Base-by-base conservation (phyloP, 1,284 basidiomycete genomes). In the Laetiporus sulphureus region DNA sequence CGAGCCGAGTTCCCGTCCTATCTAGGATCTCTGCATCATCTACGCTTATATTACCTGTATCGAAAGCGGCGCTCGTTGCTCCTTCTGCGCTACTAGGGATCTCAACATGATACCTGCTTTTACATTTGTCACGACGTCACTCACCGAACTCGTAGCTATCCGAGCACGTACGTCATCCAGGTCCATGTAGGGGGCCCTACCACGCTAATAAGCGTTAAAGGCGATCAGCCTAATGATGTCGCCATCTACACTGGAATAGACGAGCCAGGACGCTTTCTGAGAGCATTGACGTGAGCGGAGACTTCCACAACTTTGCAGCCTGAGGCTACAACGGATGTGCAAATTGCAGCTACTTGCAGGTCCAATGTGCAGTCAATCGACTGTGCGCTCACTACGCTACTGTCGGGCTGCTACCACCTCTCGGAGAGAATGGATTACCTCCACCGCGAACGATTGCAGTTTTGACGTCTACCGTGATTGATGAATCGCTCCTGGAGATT, bases 401-500 rank as follows among this genome's bases (percentile, higher is more conserved):
- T 13, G 31, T 41, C 11, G 42, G 42, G 15, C 21, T 47, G 3
- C 7, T 34, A 22, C 46, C 42, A 18, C 32, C 36, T 11, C n/a
- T 23, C 18, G 36, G n/a, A 12, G 18, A 29, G n/a, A 25, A 40
- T 20, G 39, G 37, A 15, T n/a, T 44, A 20, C 61, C 57, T 11
- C 32, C 40, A 4, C 25, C 31, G 27, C 40, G 34, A 2, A 52
- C 66, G 24, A 61, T 69, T 16, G 66, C 67, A 2, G 63, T 70
- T 5, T 61, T 68, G 29, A 61, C 58, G 8, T 63, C 63, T 20
- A 67, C 68, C 2, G 63, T 67, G 0, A 60, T 69, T 35, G 66
- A 72, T 50, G 65, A 68, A 50, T 59, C 68, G 1, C 58, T 73
- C 2, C 62, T 72, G 12, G 69, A 72, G 50, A 63, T 71, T 16